phyloP scores from a whole-genome alignment of 1,284 basidiomycete genomes.

The Moniliophthora roreri region DNA sequence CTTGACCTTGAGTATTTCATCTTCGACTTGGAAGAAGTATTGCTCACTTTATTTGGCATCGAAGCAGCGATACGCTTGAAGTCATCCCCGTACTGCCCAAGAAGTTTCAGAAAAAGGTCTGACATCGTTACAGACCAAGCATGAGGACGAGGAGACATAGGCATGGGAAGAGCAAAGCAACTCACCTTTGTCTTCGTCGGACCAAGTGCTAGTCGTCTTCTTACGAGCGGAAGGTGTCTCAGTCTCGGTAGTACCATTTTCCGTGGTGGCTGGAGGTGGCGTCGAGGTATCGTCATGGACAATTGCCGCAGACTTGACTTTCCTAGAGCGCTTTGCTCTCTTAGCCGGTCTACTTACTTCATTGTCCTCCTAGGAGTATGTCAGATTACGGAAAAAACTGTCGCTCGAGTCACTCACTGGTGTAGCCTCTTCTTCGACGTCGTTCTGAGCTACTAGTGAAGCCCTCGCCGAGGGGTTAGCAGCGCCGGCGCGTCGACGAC shows the following conservation, averaged over 20 bases:
- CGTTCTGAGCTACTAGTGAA: slow-evolving; percentile 32
- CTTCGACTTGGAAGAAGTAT: not conserved
- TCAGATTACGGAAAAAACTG: slow-evolving; percentile 10
- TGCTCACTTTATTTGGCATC: slow-evolving; percentile 70
- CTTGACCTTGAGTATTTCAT: slow-evolving; percentile 11
- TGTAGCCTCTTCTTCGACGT: slow-evolving; percentile 37
- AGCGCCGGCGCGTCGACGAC: slow-evolving; percentile 34
- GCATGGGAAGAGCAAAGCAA: slow-evolving; percentile 15
- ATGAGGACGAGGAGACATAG: slow-evolving; percentile 19
- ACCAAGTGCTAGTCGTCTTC: slow-evolving; percentile 45
- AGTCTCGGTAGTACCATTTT: slow-evolving; percentile 24
- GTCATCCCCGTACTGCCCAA: slow-evolving; percentile 71
- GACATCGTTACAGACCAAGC: slow-evolving; percentile 24
- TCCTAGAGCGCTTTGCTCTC: slow-evolving; percentile 35
- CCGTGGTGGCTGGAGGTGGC: slow-evolving; percentile 12
- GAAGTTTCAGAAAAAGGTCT: slow-evolving; percentile 64
- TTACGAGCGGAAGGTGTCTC: slow-evolving; percentile 30
- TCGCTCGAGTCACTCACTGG: slow-evolving; percentile 16
- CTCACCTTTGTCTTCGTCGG: slow-evolving; percentile 60
- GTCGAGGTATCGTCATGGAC: slow-evolving; percentile 23
- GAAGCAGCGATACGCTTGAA: slow-evolving; percentile 74
- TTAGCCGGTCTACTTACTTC: slow-evolving; percentile 33
- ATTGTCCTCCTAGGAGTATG: slow-evolving; percentile 21
- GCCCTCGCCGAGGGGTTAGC: slow-evolving; percentile 29
- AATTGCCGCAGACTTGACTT: slow-evolving; percentile 30